Base-by-base conservation (phyloP, 352 stramenopile genomes). In the Phytophthora syringae region DNA sequence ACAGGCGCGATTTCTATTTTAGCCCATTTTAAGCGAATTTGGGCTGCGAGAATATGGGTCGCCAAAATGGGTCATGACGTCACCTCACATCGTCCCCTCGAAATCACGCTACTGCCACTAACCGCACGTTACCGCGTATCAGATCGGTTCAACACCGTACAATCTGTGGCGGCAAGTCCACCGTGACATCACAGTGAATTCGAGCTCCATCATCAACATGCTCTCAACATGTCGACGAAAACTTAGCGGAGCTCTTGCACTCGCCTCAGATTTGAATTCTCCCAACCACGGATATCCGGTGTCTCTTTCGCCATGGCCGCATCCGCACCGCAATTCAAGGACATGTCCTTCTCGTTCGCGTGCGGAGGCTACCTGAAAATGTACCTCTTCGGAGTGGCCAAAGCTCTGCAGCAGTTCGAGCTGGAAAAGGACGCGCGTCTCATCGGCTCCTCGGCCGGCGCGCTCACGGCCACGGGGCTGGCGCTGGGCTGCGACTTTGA, bases 351-450 rank as follows among this genome's bases (percentile, higher is more conserved):
- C 74, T 96, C 87, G 63, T 97, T 97, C 67, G 84, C 86, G 2
- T 94, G 87, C 52, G 86, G 84, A 21, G 89, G 89, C 0, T 97
- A 82, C 81, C 85, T 97, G 60, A 96, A 95, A 65, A 92, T 90
- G 82, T 96, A 95, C 69, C 67, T 90, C 18, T 95, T 97, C 43
- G 89, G 89, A 42, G 88, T 96, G 25, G 85, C 85, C 58, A 94
- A 96, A 58, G 86, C 86, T 16, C 75, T 97, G 21, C 86, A 97
- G 51, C 55, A 95, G 58, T 79, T 80, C 59, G 79, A 83, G 24
- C 59, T 95, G 21, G 81, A 93, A 52, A 68, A 70, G 12, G 27
- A 81, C 28, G 76, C 84, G 28, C 76, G 73, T n/a, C 64, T 93
- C 28, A 93, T 94, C 39, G 88, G 88, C 28, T 93, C 80, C 61